phyloP scores from a whole-genome alignment of 1,284 basidiomycete genomes.

The Schizophyllum amplum region DNA sequence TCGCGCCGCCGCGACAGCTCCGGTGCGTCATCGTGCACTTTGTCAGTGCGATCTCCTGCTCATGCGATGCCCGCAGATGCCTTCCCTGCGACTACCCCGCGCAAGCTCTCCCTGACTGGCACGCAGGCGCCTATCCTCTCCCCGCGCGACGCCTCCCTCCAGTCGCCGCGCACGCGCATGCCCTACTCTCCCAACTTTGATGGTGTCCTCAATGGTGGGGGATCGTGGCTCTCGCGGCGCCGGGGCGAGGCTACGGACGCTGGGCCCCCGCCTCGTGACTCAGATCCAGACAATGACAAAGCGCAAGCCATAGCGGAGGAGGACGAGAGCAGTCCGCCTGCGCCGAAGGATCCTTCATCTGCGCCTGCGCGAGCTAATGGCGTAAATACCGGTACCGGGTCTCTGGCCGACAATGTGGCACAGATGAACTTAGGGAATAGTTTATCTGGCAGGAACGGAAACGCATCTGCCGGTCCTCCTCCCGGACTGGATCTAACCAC shows the following conservation, averaged over 20 bases:
- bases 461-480: conserved; percentile 34
- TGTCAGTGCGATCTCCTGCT: conserved; percentile 23
- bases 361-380: neutral
- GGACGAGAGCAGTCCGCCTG: conserved; percentile 22
- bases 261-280: conserved; percentile 17
- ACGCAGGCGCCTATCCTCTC: conserved; percentile 43
- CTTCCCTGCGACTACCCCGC: conserved; percentile 37
- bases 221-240: conserved; percentile 57
- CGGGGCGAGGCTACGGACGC: conserved; percentile 30
- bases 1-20: conserved; percentile 58
- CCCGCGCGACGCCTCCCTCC: conserved; percentile 49
- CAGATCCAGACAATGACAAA: neutral
- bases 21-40: conserved; percentile 31
- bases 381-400: neutral
- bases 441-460: conserved; percentile 14
- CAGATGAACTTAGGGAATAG: conserved; percentile 13
- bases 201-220: conserved; percentile 57
- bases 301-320: conserved; percentile 41
- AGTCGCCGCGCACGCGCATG: conserved; percentile 60
- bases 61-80: conserved; percentile 32
- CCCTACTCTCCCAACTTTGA: conserved; percentile 57
- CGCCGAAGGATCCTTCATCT: neutral
- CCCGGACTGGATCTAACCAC: conserved; percentile 44
- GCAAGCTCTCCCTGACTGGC: conserved; percentile 65
- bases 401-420: neutral